Evolutionary conservation across 2,329 filamentous ascomycete genomes (phyloP), one percentile per base, ranked within the genome.

Genomic region (Colletotrichum simmondsii): DNA sequence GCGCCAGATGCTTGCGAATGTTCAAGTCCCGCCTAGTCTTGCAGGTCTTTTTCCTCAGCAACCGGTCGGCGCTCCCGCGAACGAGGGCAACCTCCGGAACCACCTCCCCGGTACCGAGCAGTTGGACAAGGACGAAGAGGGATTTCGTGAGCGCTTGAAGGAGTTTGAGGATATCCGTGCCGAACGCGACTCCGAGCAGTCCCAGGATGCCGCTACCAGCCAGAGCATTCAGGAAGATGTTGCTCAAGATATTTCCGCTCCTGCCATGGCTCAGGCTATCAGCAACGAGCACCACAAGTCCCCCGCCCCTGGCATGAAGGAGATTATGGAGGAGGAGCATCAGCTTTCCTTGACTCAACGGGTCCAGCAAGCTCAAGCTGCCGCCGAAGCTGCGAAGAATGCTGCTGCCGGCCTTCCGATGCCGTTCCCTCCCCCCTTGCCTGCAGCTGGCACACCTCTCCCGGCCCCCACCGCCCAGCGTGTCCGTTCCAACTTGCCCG

Each of bases 401-500:
- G 85, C 87, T 8, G 85, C 86, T 75, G 82, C 85, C 28, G 92
- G 91, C 32, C 88, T 97, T 78, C 94, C 95, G n/a, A 92, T 94
- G 87, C 92, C 93, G 5, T 92, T 92, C 79, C 90, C 90, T 24
- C 90, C 89, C 3, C 93, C 93, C 57, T 92, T 93, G 12, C 90
- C 92, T 12, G 91, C 92, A 65, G 94, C 94, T 2, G 90, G 90
- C 26, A 97, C 95, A 2, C 95, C 95, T 53, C 88, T 98, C 46
- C 95, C 95, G 4, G 95, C 96, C 0, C 96, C 95, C 14, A 95
- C 94, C 56, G 95, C 95, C 11, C 95, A 98, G 83, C 92, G 95
- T 62, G 93, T 92, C 76, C 89, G 92, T 73, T 95, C 95, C 65
- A 95, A 95, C 75, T 88, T 98, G 3, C 95, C 95, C 1, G 95